phyloP scores from a whole-genome alignment of 441 rosid species.

The Erodium trifolium region DNA sequence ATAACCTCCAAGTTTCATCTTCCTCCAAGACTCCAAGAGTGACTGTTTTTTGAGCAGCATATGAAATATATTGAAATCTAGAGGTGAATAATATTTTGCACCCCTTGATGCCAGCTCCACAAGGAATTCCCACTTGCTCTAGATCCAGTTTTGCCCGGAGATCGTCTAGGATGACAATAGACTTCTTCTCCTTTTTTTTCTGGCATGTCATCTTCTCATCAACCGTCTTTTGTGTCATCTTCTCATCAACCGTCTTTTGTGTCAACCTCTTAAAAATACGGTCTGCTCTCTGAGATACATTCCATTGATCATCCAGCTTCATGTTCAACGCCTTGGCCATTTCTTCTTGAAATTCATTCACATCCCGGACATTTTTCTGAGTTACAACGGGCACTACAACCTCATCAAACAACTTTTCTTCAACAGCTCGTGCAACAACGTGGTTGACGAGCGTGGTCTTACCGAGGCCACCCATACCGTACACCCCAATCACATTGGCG shows the following conservation, averaged over 20 bases:
- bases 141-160: not conserved
- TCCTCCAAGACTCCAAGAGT: not conserved
- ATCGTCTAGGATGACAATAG: not conserved
- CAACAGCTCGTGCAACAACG: not conserved
- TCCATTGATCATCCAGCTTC: not conserved
- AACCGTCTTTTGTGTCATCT: not conserved
- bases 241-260: not conserved
- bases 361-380: not conserved
- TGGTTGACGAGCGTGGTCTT: not conserved
- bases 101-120: not conserved
- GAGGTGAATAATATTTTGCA: constrained; percentile 2
- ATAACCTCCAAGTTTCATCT: not conserved
- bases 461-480: not conserved
- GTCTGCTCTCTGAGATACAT: not conserved
- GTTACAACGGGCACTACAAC: not conserved
- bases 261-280: not conserved
- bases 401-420: not conserved
- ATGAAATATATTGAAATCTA: not conserved
- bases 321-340: not conserved
- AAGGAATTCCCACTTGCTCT: not conserved
- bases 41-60: not conserved
- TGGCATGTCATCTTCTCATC: not conserved
- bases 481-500: not conserved
- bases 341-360: not conserved
- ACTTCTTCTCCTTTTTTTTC: too few relatives aligned